Percentiles rank a stretch among this genome's conserved stretches.
Evolutionary conservation across 2,329 filamentous ascomycete species (phyloP).

Genomic region (Sporothrix brasiliensis): DNA sequence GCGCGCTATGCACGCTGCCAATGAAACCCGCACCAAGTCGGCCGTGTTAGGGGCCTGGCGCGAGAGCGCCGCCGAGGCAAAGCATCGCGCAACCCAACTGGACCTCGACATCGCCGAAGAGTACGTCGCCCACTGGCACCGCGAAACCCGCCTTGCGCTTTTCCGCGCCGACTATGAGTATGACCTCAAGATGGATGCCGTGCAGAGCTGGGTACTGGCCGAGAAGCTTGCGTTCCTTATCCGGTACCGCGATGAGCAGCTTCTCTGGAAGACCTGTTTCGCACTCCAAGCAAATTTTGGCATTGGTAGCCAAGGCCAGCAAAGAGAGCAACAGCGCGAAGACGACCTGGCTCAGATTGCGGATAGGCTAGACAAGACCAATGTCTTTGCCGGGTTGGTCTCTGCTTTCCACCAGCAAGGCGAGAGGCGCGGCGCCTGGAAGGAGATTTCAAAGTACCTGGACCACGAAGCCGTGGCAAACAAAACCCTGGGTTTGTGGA

Average conservation of each 20-base stretch:
- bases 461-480: constrained; percentile 8
- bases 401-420: background rate
- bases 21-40: background rate
- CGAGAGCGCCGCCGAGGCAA: constrained; percentile 6
- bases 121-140: constrained; percentile 39
- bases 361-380: constrained; percentile 23
- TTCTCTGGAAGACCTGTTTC: constrained; percentile 19
- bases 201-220: constrained; percentile 40
- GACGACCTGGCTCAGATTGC: constrained; percentile 11
- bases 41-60: constrained; percentile 16
- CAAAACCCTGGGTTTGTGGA: constrained; percentile 27
- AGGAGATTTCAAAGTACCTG: constrained; percentile 23
- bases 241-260: constrained; percentile 38
- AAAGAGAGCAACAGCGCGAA: background rate
- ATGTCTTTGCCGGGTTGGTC: constrained; percentile 6
- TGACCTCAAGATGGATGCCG: constrained; percentile 34
- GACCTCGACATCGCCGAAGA: constrained; percentile 34
- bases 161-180: constrained; percentile 35
- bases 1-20: constrained; percentile 13
- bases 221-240: constrained; percentile 39
- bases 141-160: constrained; percentile 38
- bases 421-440: background rate
- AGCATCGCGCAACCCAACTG: constrained; percentile 22
- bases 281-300: background rate
- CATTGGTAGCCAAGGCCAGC: background rate